Percentiles rank a stretch among this genome's conserved stretches.
phyloP scores from a whole-genome alignment of 108 stramenopile genomes.

The Nitzschia inconspicua region DNA sequence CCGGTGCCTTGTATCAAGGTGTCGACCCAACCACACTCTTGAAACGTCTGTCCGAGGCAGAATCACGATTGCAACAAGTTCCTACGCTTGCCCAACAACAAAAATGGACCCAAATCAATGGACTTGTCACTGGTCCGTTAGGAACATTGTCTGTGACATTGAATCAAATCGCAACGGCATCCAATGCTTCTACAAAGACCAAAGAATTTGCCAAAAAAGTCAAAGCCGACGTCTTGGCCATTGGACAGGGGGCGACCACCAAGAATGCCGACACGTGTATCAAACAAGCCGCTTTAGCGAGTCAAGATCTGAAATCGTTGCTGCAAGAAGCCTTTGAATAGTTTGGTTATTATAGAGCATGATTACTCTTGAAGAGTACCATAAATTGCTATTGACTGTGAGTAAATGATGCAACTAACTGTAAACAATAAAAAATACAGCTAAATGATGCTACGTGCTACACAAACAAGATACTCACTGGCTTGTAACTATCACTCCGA shows the following conservation, averaged over 20 bases:
- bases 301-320: slow-evolving; percentile 54
- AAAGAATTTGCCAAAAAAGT: slow-evolving; percentile 37
- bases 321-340: slow-evolving; percentile 37
- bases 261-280: slow-evolving; percentile 40
- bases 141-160: slow-evolving; percentile 60
- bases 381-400: too few species aligned
- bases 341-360: too few species aligned
- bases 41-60: slow-evolving; percentile 41
- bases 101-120: slow-evolving; percentile 68
- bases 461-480: too few species aligned
- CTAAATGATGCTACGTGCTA: too few species aligned
- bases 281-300: slow-evolving; percentile 29
- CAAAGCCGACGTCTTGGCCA: slow-evolving; percentile 51
- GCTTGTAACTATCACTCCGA: too few species aligned
- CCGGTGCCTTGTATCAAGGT: slow-evolving; percentile 47
- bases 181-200: neutral
- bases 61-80: slow-evolving; percentile 43
- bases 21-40: slow-evolving; percentile 46
- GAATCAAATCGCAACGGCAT: slow-evolving; percentile 29
- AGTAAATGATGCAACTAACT: too few species aligned
- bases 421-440: too few species aligned
- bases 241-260: slow-evolving; percentile 44
- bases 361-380: too few species aligned
- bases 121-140: slow-evolving; percentile 64
- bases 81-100: slow-evolving; percentile 43